These are phyloP conservation scores for Cornus suecica DNA, from an alignment of 148 eudicot species.

Conservation along the genomic window DNA sequence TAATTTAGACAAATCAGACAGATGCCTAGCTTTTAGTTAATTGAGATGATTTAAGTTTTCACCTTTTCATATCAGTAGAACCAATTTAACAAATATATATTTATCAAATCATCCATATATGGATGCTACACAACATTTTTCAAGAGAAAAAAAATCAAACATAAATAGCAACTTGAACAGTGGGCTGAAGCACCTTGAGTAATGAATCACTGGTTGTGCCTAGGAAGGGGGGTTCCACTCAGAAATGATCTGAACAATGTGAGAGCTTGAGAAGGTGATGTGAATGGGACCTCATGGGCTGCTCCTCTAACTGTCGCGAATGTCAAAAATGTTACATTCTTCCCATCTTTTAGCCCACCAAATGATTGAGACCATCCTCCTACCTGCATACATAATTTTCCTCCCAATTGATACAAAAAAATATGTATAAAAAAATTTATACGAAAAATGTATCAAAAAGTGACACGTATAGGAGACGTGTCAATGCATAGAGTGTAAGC, in stretches of 20 bases:
- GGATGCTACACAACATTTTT: no score
- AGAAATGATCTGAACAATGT: not conserved
- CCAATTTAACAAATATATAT: no score
- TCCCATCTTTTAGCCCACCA: not conserved
- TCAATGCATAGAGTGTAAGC: no score
- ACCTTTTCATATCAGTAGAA: no score
- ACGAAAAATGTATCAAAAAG: no score
- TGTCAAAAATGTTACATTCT: not conserved
- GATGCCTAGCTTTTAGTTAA: no score
- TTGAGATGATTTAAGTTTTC: no score
- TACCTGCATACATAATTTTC: not conserved
- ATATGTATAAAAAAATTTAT: no score
- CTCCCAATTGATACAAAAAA: no score
- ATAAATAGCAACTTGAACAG: not conserved
- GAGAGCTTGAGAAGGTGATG: not conserved
- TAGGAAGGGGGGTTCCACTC: not conserved
- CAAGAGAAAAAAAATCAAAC: not conserved
- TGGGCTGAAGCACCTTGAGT: not conserved
- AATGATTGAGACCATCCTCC: not conserved
- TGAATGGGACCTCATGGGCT: not conserved
- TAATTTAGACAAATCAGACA: no score
- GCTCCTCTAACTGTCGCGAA: not conserved
- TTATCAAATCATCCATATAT: no score
- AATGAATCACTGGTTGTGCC: not conserved
- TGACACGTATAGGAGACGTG: no score